Base-by-base conservation (phyloP, 768 basidiomycete species). In the Rhodotorula toruloides region DNA sequence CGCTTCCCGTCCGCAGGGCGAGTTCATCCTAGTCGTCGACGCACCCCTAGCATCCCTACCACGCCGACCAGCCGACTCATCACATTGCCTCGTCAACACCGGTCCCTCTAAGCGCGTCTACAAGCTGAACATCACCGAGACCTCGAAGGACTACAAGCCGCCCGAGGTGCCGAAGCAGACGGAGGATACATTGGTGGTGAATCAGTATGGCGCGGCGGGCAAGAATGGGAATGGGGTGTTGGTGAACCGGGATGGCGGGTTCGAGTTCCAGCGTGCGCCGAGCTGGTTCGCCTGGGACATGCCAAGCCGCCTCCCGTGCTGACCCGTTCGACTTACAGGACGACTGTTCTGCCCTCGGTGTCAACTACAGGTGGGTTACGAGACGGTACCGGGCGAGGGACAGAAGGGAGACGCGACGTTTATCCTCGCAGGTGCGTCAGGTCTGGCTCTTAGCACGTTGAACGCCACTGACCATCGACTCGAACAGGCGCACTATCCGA, bases 21-120 rank as follows among this genome's bases (percentile, higher is more conserved):
- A 70, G 37, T 70, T 70, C 57, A 43, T 63, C 44, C 61, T 66
- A 39, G 69, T 70, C 27, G 19, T 66, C 40, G 61, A 70, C 34
- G 29, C 55, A 16, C 65, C 65, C 3, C 42, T 70, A 25, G 12
- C 48, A 3, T 12, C 53, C 21, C 57, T 66, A 34, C 58, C 69
- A 7, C 57, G 61, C 10, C 56, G 69, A 32, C 69, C 65, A 8
- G 14, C 32, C 47, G 69, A 70, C 49, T 29, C 46, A 5, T 32
- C 64, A n/a, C 40, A 44, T 54, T 34, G 40, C 22, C 65, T 70
- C 14, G 25, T 32, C 25, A 70, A 70, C 44, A 14, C 17, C 1
- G 64, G 58, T 3, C 48, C 48, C 44, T 7, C 37, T 5, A 22
- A 39, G 44, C 31, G 58, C 6, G 39, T 43, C 7, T 70, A 70